Evolutionary conservation across 768 basidiomycete species (phyloP).

Genomic region (Mycena epipterygia): DNA sequence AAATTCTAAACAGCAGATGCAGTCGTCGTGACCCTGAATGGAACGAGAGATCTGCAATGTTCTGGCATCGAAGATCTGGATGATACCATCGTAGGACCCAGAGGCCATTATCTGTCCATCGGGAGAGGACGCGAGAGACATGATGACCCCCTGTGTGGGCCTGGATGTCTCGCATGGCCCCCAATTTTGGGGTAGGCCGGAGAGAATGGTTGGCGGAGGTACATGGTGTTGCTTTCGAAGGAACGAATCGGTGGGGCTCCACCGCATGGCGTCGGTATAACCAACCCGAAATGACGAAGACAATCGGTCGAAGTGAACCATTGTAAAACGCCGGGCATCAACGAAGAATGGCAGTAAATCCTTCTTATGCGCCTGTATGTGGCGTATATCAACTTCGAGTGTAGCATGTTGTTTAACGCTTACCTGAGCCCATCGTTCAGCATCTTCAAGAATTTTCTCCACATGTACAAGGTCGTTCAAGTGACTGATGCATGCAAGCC

Average conservation of each 20-base stretch:
- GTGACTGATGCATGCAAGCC: conserved; percentile 1
- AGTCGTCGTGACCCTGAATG: not conserved
- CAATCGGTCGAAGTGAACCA: not conserved
- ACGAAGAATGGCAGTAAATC: not conserved
- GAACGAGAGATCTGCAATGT: not conserved
- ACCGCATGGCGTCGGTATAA: not conserved
- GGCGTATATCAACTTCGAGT: too few relatives aligned
- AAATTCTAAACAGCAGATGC: not conserved
- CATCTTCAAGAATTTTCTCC: not conserved
- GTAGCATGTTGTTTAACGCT: not conserved
- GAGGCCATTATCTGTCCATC: not conserved
- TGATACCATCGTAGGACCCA: not conserved
- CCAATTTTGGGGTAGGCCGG: not conserved
- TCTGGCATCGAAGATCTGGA: not conserved
- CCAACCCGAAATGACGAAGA: not conserved
- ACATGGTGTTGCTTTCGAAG: not conserved
- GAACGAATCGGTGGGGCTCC: not conserved
- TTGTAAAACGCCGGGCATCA: conserved; percentile 1
- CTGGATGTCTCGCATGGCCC: not conserved
- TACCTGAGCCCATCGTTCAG: not conserved
- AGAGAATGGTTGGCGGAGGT: not conserved
- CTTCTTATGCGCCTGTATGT: not conserved
- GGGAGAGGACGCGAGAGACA: not conserved
- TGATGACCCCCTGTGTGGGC: not conserved
- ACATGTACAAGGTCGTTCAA: not conserved